Percentiles rank a stretch among this genome's conserved stretches.
Evolutionary conservation across 1,139 yeast genomes (phyloP).

Genomic region (Candida pseudoviswanathii): DNA sequence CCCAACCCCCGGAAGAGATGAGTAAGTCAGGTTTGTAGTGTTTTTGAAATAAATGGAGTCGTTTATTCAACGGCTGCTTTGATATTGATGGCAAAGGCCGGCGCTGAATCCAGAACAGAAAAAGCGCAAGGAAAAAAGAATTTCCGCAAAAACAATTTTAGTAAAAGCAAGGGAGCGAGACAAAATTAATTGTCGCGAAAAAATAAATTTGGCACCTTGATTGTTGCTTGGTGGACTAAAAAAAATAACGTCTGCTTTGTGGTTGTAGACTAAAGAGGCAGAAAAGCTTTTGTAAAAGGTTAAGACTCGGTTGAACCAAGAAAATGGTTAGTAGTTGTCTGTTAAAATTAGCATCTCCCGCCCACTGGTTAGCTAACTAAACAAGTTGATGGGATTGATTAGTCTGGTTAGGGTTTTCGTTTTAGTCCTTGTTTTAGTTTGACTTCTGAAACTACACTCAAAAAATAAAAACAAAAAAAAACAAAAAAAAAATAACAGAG

Average conservation of each 20-base stretch:
- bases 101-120: neutral
- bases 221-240: neutral
- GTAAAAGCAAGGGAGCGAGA: neutral
- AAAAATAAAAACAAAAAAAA: neutral
- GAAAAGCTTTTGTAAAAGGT: neutral
- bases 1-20: too few species aligned
- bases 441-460: neutral
- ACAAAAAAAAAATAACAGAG: neutral
- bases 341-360: neutral
- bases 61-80: too few species aligned
- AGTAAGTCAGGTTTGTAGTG: too few species aligned
- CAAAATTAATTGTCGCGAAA: constrained; percentile 3
- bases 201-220: neutral
- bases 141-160: neutral
- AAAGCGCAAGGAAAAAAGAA: too few species aligned
- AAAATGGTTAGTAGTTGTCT: neutral
- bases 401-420: neutral
- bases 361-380: neutral
- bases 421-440: neutral
- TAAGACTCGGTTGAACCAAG: neutral
- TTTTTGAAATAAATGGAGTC: too few species aligned
- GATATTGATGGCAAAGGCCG: too few species aligned
- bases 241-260: neutral
- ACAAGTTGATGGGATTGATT: neutral
- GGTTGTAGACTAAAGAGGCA: neutral